Conservation (phyloP, 1,139 yeast species). For the Pichia sp. region DNA sequence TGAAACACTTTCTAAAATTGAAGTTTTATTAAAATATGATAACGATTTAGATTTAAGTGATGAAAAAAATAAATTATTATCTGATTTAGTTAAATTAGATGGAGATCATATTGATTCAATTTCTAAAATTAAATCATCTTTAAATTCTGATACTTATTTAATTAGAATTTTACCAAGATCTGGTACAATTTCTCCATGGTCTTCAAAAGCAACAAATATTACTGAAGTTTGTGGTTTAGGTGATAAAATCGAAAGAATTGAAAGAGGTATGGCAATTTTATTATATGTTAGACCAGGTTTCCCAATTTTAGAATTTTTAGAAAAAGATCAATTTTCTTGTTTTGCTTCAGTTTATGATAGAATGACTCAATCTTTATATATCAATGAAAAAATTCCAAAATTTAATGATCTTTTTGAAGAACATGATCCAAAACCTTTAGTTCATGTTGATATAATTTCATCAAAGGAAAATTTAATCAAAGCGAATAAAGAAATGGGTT, state of each 20-base stretch:
- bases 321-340: constrained; percentile 40
- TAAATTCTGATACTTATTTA: constrained; percentile 43
- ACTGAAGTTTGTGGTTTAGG: constrained; percentile 81
- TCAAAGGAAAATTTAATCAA: constrained; percentile 58
- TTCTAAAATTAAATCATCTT: constrained; percentile 9
- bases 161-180: constrained; percentile 83
- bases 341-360: constrained; percentile 79
- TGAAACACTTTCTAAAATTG: constrained; percentile 44
- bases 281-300: constrained; percentile 64
- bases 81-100: constrained; percentile 33
- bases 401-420: constrained; percentile 68
- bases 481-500: constrained; percentile 81
- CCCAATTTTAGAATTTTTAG: constrained; percentile 51
- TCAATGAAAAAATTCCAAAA: constrained; percentile 51
- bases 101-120: constrained; percentile 16
- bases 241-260: constrained; percentile 69
- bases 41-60: constrained; percentile 52
- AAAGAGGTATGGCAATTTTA: constrained; percentile 78
- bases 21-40: constrained; percentile 71
- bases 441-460: constrained; percentile 57
- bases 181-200: constrained; percentile 99
- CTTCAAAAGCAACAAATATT: constrained; percentile 96
- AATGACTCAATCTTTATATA: constrained; percentile 80
- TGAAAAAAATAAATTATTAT: constrained; percentile 42
- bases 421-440: constrained; percentile 81